A percentile compares a stretch with the other conserved stretches of the same genome.
Conservation (phyloP, 306 rosid species). For the Abrus pulchellus region DNA sequence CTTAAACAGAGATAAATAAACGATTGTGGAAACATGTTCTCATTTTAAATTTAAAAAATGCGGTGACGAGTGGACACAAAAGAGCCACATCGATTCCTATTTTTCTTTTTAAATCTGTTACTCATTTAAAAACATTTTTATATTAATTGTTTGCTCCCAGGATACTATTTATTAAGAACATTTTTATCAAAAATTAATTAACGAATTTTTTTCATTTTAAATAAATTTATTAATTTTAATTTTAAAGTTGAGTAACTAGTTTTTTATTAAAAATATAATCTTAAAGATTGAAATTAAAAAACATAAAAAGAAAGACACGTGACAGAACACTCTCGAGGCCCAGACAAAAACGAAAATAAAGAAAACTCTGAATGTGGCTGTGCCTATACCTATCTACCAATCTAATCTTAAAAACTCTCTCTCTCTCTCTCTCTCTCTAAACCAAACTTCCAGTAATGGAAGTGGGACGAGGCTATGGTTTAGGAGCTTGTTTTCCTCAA, state of each 20-base stretch:
- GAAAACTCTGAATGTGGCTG: not conserved
- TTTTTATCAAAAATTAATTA: too few species aligned
- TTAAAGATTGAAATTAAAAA: not conserved
- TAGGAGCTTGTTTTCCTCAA: slow-evolving; percentile 49
- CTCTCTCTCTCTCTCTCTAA: slow-evolving; percentile 7
- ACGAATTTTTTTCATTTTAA: too few species aligned
- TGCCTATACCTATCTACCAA: not conserved
- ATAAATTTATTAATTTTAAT: too few species aligned
- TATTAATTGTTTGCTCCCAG: not conserved
- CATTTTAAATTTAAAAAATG: not conserved
- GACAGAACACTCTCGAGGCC: slow-evolving; percentile 8
- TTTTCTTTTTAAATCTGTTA: not conserved
- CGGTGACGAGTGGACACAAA: slow-evolving; percentile 6
- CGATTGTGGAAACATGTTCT: not conserved
- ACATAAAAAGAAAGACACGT: slow-evolving; percentile 38
- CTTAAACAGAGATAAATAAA: not conserved
- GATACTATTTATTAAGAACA: too few species aligned
- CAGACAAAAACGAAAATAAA: slow-evolving; percentile 41
- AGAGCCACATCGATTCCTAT: not conserved
- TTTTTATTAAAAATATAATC: too few species aligned
- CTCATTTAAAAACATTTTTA: not conserved
- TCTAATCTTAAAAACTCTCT: not conserved
- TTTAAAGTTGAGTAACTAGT: too few species aligned
- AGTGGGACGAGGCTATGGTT: slow-evolving; percentile 59
- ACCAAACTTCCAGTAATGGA: slow-evolving; percentile 68